Evolutionary conservation across 192 early-diverging fungal species (phyloP), one percentile per base, ranked within the genome.

Genomic region (Coemansia sp.): DNA sequence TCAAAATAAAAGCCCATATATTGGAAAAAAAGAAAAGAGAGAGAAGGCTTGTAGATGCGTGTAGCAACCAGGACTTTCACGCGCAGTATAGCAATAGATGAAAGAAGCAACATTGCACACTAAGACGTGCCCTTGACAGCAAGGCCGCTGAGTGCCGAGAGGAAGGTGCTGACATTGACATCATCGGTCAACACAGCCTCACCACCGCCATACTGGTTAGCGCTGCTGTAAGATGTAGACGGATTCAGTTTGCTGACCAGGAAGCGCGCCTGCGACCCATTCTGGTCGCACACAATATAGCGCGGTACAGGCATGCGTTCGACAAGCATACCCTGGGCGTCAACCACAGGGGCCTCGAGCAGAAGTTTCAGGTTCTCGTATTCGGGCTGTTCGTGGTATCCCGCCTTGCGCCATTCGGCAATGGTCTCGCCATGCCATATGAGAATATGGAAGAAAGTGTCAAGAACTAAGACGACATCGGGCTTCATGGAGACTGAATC

Each of bases 351-450:
- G 16, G 90, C 88, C 71, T 98, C 94, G 26, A 99, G 80, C 30
- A 98, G 82, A 60, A 88, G 83, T 73, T 93, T 96, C 65, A 99
- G 93, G 81, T 93, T 95, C 62, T 90, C 93, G 71, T 99, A 98
- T 50, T 89, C 91, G 22, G 90, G 88, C 71, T 96, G 89, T 49
- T 97, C 92, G 31, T 99, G 97, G 72, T 97, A 99, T 10, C 90
- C 90, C 6, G 92, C 93, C 60, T 95, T 93, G 48, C 97, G 84
- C 97, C 97, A 99, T 57, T 90, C 89, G 14, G 96, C 94, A 69
- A 99, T 91, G 2, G 92, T 96, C 67, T 94, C 92, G 49, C 97
- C 97, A 65, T 99, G 97, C 92, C 94, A 98, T 67, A 99, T 97
- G 21, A 99, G 88, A 48, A 97, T 90, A 74, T 99, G 94, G 91